Conservation (phyloP, 2,329 filamentous ascomycete genomes). For the Colletotrichum graminicola region DNA sequence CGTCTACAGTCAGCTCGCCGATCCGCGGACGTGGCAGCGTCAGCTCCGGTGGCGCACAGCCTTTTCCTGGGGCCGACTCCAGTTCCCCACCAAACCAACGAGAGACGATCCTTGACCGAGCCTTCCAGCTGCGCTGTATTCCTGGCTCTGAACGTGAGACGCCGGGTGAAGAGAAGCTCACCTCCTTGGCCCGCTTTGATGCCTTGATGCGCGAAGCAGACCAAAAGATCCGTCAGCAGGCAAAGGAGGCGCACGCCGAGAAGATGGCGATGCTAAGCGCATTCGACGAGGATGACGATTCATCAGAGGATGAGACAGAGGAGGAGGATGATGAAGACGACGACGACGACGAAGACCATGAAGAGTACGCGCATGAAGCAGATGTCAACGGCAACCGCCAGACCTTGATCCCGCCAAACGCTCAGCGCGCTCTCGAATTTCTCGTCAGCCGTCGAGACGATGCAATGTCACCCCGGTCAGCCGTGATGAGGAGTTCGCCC, state of each 20-base stretch:
- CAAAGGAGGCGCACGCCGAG: conserved; percentile 49
- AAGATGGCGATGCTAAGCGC: conserved; percentile 58
- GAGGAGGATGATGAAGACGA: conserved; percentile 55
- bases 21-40: conserved; percentile 67
- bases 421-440: conserved; percentile 64
- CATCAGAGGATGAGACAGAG: conserved; percentile 57
- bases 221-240: conserved; percentile 59
- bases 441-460: conserved; percentile 59
- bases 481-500: conserved; percentile 47
- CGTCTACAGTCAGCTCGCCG: conserved; percentile 70
- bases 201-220: conserved; percentile 74
- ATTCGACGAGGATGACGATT: conserved; percentile 64
- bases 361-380: conserved; percentile 52
- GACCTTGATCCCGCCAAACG: conserved; percentile 58
- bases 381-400: conserved; percentile 47
- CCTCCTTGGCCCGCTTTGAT: conserved; percentile 74
- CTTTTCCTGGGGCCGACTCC: conserved; percentile 54
- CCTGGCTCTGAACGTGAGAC: conserved; percentile 68
- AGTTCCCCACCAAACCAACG: conserved; percentile 66
- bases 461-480: conserved; percentile 50
- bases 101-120: conserved; percentile 76
- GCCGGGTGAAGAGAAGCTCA: conserved; percentile 72
- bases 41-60: conserved; percentile 60
- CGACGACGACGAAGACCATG: conserved; percentile 57
- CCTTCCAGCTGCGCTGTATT: conserved; percentile 73